Evolutionary conservation across 1,139 yeast species (phyloP), one percentile per base, ranked within the genome.

Genomic region (Nakaseomyces delphensis): DNA sequence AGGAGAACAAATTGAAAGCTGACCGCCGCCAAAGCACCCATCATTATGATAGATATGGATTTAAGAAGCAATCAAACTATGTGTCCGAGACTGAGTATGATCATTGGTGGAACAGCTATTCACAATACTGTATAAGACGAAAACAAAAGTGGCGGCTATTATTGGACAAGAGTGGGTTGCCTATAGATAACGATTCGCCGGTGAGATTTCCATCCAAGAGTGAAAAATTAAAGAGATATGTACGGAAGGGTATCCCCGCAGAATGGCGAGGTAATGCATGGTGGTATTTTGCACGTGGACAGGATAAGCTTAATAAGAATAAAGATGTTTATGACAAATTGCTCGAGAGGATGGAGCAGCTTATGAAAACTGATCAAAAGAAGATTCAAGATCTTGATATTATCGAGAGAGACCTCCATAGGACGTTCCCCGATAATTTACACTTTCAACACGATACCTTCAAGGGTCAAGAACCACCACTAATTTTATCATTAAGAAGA

Each of bases 231-330:
- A 83, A 83, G 57, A 75, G 94, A 48, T 79, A 85, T 57, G 76
- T 91, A 11, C 73, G 97, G 45, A 82, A 84, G 59, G 98, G 98
- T 6, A 81, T 91, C 8, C 97, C 98, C 0, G 89, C 95, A 0
- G 96, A 86, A 59, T 89, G 96, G 96, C 69, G 98, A 52, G 98
- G 97, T 0, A 77, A 77, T 52, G 96, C 96, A 1, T 91, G 98
- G 98, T 91, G 91, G 69, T 82, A 77, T 67, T 89, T 85, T 62
- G 95, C 95, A n/a, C 79, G 81, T n/a, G 97, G 96, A 1, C 73
- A 78, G 47, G 95, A 86, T 45, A 74, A 73, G 50, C 63, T 85
- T 45, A 78, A 76, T 51, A 76, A 76, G 37, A 77, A 85, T 57
- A 68, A 68, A 10, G 95, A 94, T 1, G 71, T 84, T 1, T 91